Evolutionary conservation across 192 early-diverging fungal genomes (phyloP), one percentile per base, ranked within the genome.

Genomic region (Diversispora epigaea): DNA sequence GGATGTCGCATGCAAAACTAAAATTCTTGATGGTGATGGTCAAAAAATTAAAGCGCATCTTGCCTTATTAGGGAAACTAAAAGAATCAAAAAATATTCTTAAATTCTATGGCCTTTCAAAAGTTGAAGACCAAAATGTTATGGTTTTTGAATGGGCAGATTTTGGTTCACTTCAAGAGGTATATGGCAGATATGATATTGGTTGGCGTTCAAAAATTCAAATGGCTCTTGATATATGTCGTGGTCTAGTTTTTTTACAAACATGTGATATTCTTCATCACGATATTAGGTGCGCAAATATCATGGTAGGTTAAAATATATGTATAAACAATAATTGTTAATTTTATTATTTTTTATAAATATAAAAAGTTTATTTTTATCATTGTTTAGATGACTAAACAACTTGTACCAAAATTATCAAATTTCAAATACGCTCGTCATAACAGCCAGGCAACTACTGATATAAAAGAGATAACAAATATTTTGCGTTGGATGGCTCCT

Each of bases 261-360:
- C 56, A 10, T n/a, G 17, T 14, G 21, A 15, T 22, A 62, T 62
- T 62, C 12, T 73, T 19, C 71, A 73, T 61, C 71, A 73, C n/a
- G 71, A 73, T 22, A 44, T 73, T 73, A 50, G 71, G 14, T 73
- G 71, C 22, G 44, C 22, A 62, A 73, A 73, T 46, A 62, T 73
- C n/a, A 40, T 73, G 71, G 68, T 69, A 69, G 5, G n/a, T 6
- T 50, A 4, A 12, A 10, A 25, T 41, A 25, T 41, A 17, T 10
- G 8, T 6, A 66, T 41, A n/a, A 11, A 40, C 41, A 32, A 32
- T 32, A 32, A 32, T 32, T 32, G 2, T 32, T 32, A n/a, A 32
- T 32, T 32, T 32, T 32, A 2, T 32, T 32, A 44, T n/a, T n/a
- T n/a, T n/a, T 17, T 60, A 25, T 60, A 22, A 17, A 22, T 25